Evolutionary conservation across 2,329 filamentous ascomycete genomes (phyloP).

Genomic region (Microdochium bolleyi): DNA sequence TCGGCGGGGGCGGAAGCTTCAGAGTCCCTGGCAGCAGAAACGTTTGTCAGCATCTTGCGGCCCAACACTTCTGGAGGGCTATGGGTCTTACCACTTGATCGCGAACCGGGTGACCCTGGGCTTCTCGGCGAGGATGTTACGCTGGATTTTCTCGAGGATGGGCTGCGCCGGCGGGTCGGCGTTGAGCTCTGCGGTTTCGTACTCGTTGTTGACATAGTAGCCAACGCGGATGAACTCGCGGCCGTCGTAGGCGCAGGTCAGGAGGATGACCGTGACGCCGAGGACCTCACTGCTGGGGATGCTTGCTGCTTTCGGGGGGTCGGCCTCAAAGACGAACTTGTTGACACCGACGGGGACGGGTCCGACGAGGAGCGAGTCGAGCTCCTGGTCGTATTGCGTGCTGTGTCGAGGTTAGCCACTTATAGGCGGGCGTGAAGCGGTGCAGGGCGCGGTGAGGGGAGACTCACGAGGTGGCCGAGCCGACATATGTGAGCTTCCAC

Average conservation of each 20-base stretch:
- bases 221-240: conserved; percentile 96
- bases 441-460: conserved; percentile 5
- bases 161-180: conserved; percentile 88
- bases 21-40: conserved; percentile 63
- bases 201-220: conserved; percentile 99
- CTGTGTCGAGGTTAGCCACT: conserved; percentile 31
- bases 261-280: conserved; percentile 91
- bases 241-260: conserved; percentile 93
- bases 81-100: conserved; percentile 78
- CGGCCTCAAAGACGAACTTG: conserved; percentile 97
- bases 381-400: conserved; percentile 95
- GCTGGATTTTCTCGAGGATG: conserved; percentile 81
- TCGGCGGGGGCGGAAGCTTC: conserved; percentile 93
- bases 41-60: conserved; percentile 12
- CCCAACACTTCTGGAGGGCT: background rate
- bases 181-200: conserved; percentile 83
- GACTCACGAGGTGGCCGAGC: conserved; percentile 89
- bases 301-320: conserved; percentile 79
- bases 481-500: conserved; percentile 99
- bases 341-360: conserved; percentile 97
- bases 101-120: conserved; percentile 94
- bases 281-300: conserved; percentile 95
- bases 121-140: conserved; percentile 94
- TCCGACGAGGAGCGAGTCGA: conserved; percentile 91
- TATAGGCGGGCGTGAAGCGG: conserved; percentile 9